Conservation (phyloP, 2,329 filamentous ascomycete genomes). For the Penicillium brasilianum region DNA sequence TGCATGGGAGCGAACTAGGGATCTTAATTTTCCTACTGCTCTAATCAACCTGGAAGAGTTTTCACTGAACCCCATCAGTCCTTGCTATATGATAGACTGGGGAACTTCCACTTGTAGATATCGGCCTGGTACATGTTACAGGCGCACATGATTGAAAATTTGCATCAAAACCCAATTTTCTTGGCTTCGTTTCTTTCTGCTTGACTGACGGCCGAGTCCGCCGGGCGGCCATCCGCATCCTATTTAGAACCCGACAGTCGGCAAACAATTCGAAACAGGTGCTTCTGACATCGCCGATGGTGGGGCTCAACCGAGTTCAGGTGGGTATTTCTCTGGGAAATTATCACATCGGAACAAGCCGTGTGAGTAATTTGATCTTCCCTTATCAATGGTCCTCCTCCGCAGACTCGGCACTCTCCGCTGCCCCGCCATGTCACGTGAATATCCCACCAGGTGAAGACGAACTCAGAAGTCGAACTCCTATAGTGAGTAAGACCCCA, state of each 20-base stretch:
- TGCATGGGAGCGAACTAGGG: no score
- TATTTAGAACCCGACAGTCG: conserved; percentile 4
- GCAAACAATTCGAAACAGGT: not conserved
- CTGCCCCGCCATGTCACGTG: conserved; percentile 27
- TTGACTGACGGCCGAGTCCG: conserved; percentile 2
- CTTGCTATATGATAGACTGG: not conserved
- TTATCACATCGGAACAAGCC: conserved; percentile 24
- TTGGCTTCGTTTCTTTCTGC: not conserved
- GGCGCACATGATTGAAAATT: not conserved
- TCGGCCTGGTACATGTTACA: not conserved
- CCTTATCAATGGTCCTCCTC: conserved; percentile 5
- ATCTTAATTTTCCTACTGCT: no score
- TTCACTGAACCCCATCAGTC: no score
- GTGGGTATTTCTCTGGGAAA: not conserved
- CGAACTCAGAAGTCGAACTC: not conserved
- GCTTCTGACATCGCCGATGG: not conserved
- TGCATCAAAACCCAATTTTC: not conserved
- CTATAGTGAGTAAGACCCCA: not conserved
- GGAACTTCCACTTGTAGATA: not conserved
- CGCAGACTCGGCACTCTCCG: conserved; percentile 23
- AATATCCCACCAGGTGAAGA: conserved; percentile 4
- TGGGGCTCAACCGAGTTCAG: conserved; percentile 4
- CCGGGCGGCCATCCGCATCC: conserved; percentile 4
- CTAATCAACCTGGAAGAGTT: no score
- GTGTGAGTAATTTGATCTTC: conserved; percentile 26